These are phyloP conservation scores for Metroxylon sagu DNA, from an alignment of 176 grass and related monocot species.

Conservation along the genomic window DNA sequence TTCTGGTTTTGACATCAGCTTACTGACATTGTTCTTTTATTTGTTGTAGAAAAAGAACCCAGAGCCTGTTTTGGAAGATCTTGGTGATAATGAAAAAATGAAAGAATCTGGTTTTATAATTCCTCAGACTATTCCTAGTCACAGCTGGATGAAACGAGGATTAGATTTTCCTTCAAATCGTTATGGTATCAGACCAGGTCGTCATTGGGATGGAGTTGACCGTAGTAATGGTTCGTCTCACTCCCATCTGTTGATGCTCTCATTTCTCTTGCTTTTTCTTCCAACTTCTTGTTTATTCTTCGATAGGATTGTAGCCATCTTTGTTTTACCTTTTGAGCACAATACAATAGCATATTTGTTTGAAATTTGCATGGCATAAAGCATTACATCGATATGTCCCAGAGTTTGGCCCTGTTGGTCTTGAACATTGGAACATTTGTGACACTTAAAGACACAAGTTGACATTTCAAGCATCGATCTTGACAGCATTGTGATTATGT, in stretches of 20 bases:
- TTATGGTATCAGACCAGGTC: constrained; percentile 73
- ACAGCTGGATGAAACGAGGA: constrained; percentile 91
- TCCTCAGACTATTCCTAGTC: constrained; percentile 70
- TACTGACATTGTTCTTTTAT: constrained; percentile 21
- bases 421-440: too few species aligned
- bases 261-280: constrained; percentile 5
- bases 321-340: too few species aligned
- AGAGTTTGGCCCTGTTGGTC: too few species aligned
- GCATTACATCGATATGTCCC: too few species aligned
- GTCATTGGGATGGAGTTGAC: constrained; percentile 96
- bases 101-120: constrained; percentile 95
- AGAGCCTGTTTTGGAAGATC: constrained; percentile 54
- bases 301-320: too few species aligned
- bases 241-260: background rate
- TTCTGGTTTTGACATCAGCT: background rate
- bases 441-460: too few species aligned
- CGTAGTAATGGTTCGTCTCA: constrained; percentile 53
- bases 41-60: constrained; percentile 36
- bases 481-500: too few species aligned
- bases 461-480: too few species aligned
- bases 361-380: too few species aligned
- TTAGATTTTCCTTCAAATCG: constrained; percentile 82
- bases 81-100: constrained; percentile 85
- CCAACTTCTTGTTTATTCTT: background rate
- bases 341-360: too few species aligned